Evolutionary conservation across 495 filamentous ascomycete genomes (phyloP).

Genomic region (Lindgomyces ingoldianus): DNA sequence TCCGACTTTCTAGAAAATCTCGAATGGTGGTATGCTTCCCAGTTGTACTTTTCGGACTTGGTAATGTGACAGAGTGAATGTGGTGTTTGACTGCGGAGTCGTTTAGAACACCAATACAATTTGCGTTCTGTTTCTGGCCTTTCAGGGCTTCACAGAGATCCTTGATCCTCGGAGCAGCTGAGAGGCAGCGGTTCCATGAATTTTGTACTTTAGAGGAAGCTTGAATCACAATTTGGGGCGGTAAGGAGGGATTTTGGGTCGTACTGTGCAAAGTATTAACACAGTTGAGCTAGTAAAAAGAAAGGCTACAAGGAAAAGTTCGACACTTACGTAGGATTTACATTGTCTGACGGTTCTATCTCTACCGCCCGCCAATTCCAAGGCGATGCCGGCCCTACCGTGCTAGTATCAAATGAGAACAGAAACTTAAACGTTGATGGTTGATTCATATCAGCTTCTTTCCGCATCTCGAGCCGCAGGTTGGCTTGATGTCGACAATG

Average conservation of each 20-base stretch:
- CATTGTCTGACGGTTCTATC: not conserved
- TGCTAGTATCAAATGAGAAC: slow-evolving; percentile 27
- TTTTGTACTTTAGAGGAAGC: not conserved
- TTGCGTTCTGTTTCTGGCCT: not conserved
- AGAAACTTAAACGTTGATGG: slow-evolving; percentile 29
- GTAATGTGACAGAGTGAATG: not conserved
- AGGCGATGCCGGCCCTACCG: not conserved
- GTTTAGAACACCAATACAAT: slow-evolving; percentile 57
- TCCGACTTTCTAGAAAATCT: not conserved
- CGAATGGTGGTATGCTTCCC: not conserved
- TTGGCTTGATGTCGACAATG: slow-evolving; percentile 33
- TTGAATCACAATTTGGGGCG: not conserved
- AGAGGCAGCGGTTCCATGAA: not conserved
- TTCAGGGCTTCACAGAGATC: slow-evolving; percentile 1
- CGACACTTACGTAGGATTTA: not conserved
- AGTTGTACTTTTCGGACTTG: not conserved
- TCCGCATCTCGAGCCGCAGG: slow-evolving; percentile 36
- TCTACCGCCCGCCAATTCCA: not conserved
- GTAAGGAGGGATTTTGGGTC: not conserved
- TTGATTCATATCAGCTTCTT: not conserved
- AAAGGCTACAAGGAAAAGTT: not conserved
- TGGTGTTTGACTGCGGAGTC: slow-evolving; percentile 42
- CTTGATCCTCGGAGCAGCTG: not conserved
- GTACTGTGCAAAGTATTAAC: not conserved
- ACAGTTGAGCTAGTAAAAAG: not conserved